Base-by-base conservation (phyloP, 208 protist genomes). In the Porcisia deanei region DNA sequence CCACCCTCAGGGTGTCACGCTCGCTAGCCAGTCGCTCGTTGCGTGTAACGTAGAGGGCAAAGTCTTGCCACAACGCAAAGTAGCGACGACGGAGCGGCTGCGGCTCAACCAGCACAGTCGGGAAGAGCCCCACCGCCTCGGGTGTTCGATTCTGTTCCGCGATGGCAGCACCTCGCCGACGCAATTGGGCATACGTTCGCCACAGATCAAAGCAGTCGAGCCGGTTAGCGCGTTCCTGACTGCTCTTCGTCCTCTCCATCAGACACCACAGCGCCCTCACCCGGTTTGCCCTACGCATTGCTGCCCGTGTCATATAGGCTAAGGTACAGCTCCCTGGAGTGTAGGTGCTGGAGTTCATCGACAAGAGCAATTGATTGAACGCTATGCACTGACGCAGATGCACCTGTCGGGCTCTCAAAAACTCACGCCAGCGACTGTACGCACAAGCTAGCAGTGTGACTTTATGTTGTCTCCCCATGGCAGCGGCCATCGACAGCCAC, bases 301-400 rank as follows among this genome's bases (percentile, higher is more conserved):
- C 61, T 14, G 30, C 60, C 34, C 47, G 76, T 34, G 14, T 79
- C 37, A 66, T n/a, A 39, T 34, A 54, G 16, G 18, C 77, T 43
- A 59, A 52, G 39, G 69, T 61, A 25, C 45, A 70, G 57, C 69
- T 43, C 41, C 8, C 18, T 4, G 80, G 80, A 25, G 60, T 65
- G 63, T 86, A 66, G 52, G 69, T 65, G 41, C 63, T 45, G 58
- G 76, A 79, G 63, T 79, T 86, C 74, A 87, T 85, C 25, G 85
- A 86, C 30, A 94, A 80, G 25, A 90, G 80, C 18, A 94, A 73
- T 39, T 70, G 73, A 78, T 90, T 90, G 75, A 85, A 89, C 25
- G 83, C 75, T 16, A 84, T 39, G 41, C 77, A 74, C 52, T 82
- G 85, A 12, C 71, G 69, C 66, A 76, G 43, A 53, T 64, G 52